A percentile compares a stretch with the other conserved stretches of the same genome.
phyloP scores from a whole-genome alignment of 805 yeast genomes.

The Saturnispora mendoncae region DNA sequence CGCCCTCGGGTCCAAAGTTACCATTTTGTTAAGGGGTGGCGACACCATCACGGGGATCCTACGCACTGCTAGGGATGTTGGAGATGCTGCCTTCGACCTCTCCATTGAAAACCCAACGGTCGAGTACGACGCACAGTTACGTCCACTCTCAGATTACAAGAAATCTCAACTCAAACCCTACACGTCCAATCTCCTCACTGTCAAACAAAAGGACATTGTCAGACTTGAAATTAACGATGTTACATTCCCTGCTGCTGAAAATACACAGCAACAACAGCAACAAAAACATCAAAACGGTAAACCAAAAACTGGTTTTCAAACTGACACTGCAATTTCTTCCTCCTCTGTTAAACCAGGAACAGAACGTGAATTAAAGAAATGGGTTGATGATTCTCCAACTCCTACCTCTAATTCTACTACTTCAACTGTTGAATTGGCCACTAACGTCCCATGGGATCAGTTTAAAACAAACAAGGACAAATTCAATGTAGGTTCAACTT shows the following conservation, averaged over 20 bases:
- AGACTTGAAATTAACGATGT: constrained; percentile 2
- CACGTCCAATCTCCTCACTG: constrained; percentile 7
- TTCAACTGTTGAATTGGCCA: too few relatives aligned
- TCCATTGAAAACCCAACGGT: constrained; percentile 45
- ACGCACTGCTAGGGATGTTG: constrained; percentile 35
- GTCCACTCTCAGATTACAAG: constrained; percentile 34
- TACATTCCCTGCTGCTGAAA: constrained; percentile 1
- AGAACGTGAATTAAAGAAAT: constrained; percentile 71
- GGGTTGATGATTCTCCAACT: constrained; percentile 55
- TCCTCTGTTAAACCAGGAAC: constrained; percentile 24
- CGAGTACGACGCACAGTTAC: constrained; percentile 27
- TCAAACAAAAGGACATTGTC: constrained; percentile 14
- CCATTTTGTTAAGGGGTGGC: constrained; percentile 43
- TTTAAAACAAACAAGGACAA: constrained; percentile 83
- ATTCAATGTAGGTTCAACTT: constrained; percentile 80
- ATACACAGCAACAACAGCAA: not conserved
- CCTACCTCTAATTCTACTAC: too few relatives aligned
- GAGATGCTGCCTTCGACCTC: constrained; percentile 41
- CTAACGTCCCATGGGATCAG: constrained; percentile 67
- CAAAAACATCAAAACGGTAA: constrained; percentile 7
- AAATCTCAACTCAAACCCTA: constrained; percentile 9
- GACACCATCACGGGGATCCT: constrained; percentile 51
- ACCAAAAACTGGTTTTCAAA: constrained; percentile 68
- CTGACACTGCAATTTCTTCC: constrained; percentile 78
- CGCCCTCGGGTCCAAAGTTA: constrained; percentile 50